Evolutionary conservation across 163 green algal genomes (phyloP).

Genomic region (Trebouxiophyceae sp.): DNA sequence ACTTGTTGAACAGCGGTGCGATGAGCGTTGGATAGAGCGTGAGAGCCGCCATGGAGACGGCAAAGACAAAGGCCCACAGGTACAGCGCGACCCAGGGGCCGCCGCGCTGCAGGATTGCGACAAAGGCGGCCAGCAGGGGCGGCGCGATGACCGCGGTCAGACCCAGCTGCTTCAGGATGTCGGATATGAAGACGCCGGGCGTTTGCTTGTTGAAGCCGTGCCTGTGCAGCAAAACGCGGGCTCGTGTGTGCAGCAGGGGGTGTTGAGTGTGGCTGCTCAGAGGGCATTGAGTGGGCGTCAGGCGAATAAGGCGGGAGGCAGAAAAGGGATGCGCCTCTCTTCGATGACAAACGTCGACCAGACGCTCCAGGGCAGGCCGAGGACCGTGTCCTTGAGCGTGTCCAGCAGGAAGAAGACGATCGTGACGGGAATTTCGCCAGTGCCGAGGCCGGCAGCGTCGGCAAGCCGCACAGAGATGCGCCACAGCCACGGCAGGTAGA

Average conservation of each 20-base stretch:
- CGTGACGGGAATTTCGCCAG: conserved; percentile 18
- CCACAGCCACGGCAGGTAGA: conserved; percentile 42
- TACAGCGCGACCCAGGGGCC: conserved; percentile 64
- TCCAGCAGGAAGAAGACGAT: conserved; percentile 33
- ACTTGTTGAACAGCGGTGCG: conserved; percentile 94
- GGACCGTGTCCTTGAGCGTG: conserved; percentile 17
- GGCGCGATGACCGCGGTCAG: conserved; percentile 58
- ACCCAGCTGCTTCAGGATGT: conserved; percentile 60
- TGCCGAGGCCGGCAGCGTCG: conserved; percentile 19
- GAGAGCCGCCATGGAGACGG: conserved; percentile 51
- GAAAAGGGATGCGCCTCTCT: conserved; percentile 10
- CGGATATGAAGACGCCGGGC: conserved; percentile 52
- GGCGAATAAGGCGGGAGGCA: not conserved
- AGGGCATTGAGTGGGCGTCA: not conserved
- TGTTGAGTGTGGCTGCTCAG: not conserved
- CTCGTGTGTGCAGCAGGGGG: not conserved
- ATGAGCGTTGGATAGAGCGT: conserved; percentile 73
- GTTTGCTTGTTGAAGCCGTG: conserved; percentile 94
- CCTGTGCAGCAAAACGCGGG: not conserved
- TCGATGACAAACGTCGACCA: conserved; percentile 85
- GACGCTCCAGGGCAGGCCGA: conserved; percentile 62
- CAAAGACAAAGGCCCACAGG: conserved; percentile 78
- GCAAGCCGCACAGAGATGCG: conserved; percentile 21
- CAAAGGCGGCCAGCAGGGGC: conserved; percentile 59
- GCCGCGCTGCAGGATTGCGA: conserved; percentile 43